A percentile compares a stretch with the other conserved stretches of the same genome.
These are phyloP conservation scores for Blakeslea trispora DNA, from an alignment of 371 early-diverging fungal species.

Conservation along the genomic window DNA sequence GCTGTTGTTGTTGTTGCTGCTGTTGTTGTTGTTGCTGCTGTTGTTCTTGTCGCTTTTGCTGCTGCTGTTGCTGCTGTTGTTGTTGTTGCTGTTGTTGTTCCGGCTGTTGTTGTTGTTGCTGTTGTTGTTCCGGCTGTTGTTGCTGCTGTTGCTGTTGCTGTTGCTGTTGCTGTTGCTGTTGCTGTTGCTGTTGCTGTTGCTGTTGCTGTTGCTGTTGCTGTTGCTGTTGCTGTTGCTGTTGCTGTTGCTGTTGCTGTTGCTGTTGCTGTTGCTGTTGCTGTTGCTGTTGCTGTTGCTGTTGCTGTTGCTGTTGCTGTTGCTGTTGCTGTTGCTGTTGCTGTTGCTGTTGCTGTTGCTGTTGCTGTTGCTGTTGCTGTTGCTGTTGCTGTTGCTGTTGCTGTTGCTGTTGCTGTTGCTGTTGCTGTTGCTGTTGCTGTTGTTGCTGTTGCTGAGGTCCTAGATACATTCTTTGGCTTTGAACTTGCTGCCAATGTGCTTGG, in stretches of 20 bases:
- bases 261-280: neutral
- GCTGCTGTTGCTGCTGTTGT: neutral
- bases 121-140: too few species aligned
- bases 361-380: constrained; percentile 9
- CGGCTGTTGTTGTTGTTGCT: constrained; percentile 1
- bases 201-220: neutral
- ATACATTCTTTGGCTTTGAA: constrained; percentile 1
- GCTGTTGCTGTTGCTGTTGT: constrained; percentile 1
- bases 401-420: constrained; percentile 9
- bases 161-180: neutral
- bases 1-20: neutral
- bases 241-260: neutral
- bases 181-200: neutral
- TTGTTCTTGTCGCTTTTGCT: neutral
- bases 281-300: neutral
- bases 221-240: neutral
- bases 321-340: neutral
- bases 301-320: neutral
- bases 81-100: neutral
- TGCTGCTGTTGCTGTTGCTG: neutral
- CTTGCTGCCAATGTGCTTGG: constrained; percentile 11
- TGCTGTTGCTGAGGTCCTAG: constrained; percentile 11
- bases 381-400: constrained; percentile 3
- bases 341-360: constrained; percentile 8
- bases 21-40: neutral